Base-by-base conservation (phyloP, 202 grass and related monocot genomes). In the Dendrocalamus latiflorus region DNA sequence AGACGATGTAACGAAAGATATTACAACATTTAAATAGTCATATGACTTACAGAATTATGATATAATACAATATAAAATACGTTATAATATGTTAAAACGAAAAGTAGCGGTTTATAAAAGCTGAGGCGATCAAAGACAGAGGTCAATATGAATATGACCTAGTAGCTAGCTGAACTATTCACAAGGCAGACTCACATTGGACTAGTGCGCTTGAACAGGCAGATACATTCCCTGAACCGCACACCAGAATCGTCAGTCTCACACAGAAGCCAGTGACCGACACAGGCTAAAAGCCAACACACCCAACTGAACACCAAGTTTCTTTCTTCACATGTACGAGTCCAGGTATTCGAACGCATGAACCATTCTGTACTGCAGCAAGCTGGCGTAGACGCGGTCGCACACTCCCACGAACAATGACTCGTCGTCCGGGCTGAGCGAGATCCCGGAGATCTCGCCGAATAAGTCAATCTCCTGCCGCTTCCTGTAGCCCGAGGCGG, bases 381-480 rank as follows among this genome's bases (percentile, higher is more conserved):
- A 45, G 71, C 94, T 97, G 65, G 83, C 90, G 34, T 97, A 97
- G 13, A 90, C 81, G 9, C 94, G 86, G 58, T 97, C 94, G 34
- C 86, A 93, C 41, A 97, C 94, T 7, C 94, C 94, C 0, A 97
- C 51, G 0, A 92, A 97, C 59, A 97, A 68, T 14, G 94, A 84
- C 41, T 94, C 88, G 0, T 91, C 78, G 2, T 97, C 94, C 0
- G 90, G 90, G 62, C 90, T 94, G 30, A 97, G 81, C 4, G 94
- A 91, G 37, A 94, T 82, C 70, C 94, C 94, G 0, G 90, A 97
- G 36, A 97, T 92, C 78, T 97, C 94, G 3, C 94, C 94, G n/a
- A 97, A 97, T 61, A 97, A 97, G 75, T 97, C 94, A 0, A 94
- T 84, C 90, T 97, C 94, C 65, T 97, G 94, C 62, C 88, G 83